These are phyloP conservation scores for Ramularia endophylla DNA, from an alignment of 2,329 filamentous ascomycete genomes.

Conservation along the genomic window DNA sequence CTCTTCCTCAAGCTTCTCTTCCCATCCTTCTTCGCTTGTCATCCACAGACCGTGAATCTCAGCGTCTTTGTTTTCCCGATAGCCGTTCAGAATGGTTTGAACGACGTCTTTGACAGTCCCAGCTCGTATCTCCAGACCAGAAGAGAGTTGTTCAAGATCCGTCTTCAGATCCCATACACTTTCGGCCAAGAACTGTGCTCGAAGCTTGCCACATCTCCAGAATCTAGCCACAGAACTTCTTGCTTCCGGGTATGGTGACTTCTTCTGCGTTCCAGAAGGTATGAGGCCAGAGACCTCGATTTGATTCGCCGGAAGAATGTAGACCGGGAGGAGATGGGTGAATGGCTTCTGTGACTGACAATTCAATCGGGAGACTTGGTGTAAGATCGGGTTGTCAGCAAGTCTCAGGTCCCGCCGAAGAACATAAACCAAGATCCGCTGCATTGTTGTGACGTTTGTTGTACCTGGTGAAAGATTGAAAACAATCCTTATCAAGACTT, in stretches of 20 bases:
- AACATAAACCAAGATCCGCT: constrained; percentile 60
- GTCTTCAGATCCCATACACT: constrained; percentile 67
- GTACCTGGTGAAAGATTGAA: too few species aligned
- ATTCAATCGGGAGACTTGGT: constrained; percentile 48
- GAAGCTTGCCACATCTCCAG: constrained; percentile 68
- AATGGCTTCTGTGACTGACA: constrained; percentile 38
- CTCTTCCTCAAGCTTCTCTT: constrained; percentile 62
- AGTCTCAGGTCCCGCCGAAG: constrained; percentile 67
- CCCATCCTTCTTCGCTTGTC: constrained; percentile 61
- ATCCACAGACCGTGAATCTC: constrained; percentile 66
- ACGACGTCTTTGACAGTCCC: constrained; percentile 58
- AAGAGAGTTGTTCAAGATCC: constrained; percentile 53
- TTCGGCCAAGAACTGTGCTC: constrained; percentile 66
- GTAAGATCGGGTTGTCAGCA: constrained; percentile 67
- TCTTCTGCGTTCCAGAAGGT: constrained; percentile 35
- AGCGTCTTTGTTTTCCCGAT: constrained; percentile 28
- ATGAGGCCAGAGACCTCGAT: constrained; percentile 71
- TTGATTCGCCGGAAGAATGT: constrained; percentile 63
- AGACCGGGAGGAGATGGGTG: constrained; percentile 67
- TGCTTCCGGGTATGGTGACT: constrained; percentile 64
- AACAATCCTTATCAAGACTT: too few species aligned
- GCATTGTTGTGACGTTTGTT: constrained; percentile 1
- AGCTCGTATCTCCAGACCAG: constrained; percentile 58
- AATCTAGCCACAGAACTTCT: constrained; percentile 59
- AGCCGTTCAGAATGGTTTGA: constrained; percentile 49